Conservation (phyloP, 768 basidiomycete genomes). For the Paxillus ammoniavirescens region DNA sequence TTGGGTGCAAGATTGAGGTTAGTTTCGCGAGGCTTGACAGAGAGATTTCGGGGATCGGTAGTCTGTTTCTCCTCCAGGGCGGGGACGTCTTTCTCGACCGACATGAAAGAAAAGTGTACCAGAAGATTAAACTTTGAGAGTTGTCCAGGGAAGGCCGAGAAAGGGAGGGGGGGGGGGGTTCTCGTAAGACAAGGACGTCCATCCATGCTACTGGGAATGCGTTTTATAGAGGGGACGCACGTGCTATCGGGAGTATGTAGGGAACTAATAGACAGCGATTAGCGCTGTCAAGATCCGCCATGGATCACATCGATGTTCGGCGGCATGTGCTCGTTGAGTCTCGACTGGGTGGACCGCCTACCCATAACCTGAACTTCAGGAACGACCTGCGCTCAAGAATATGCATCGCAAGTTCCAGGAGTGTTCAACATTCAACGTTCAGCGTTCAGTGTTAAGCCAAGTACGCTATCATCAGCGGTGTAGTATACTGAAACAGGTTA, state of each 20-base stretch:
- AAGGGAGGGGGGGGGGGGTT: background rate
- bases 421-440: too few relatives aligned
- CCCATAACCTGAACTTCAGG: too few relatives aligned
- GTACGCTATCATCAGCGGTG: too few relatives aligned
- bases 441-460: too few relatives aligned
- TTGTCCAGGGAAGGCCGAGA: background rate
- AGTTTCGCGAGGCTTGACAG: constrained; percentile 23
- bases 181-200: background rate
- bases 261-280: background rate
- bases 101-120: constrained; percentile 14
- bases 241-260: constrained; percentile 11
- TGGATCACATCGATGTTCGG: background rate
- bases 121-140: background rate
- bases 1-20: constrained; percentile 22
- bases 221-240: constrained; percentile 28
- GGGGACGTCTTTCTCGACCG: constrained; percentile 14
- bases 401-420: too few relatives aligned
- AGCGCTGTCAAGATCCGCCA: constrained; percentile 1
- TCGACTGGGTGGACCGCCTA: too few relatives aligned
- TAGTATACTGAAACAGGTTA: background rate
- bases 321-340: background rate
- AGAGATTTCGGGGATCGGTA: constrained; percentile 12
- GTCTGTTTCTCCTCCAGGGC: constrained; percentile 9
- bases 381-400: too few relatives aligned
- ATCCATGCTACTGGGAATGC: background rate